Percentiles rank a stretch among this genome's conserved stretches.
Conservation (phyloP, 805 yeast genomes). For the Candida ipomoeae region DNA sequence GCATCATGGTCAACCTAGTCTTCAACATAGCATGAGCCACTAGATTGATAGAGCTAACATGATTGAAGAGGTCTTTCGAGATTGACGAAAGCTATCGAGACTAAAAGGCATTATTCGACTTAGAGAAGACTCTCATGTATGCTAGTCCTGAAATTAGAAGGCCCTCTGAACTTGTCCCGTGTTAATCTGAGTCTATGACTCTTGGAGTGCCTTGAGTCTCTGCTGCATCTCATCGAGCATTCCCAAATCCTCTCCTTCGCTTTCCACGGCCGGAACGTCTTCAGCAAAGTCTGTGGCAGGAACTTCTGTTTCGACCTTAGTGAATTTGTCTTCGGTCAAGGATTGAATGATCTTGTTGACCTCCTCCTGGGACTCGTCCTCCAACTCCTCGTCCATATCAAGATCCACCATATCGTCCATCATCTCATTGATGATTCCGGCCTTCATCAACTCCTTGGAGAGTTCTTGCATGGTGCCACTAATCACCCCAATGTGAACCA, state of each 20-base stretch:
- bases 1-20: background rate
- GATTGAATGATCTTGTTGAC: conserved; percentile 55
- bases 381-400: conserved; percentile 57
- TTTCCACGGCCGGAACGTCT: conserved; percentile 13
- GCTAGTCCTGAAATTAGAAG: background rate
- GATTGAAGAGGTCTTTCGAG: no score
- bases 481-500: conserved; percentile 75
- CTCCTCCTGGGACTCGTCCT: conserved; percentile 60
- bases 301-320: conserved; percentile 31
- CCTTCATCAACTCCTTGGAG: conserved; percentile 79
- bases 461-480: conserved; percentile 80
- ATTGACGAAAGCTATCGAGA: no score
- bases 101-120: no score
- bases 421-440: conserved; percentile 91
- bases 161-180: background rate
- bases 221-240: conserved; percentile 85
- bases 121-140: no score
- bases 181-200: conserved; percentile 8
- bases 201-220: conserved; percentile 76
- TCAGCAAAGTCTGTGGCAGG: conserved; percentile 26
- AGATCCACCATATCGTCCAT: conserved; percentile 82
- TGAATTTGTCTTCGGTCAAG: conserved; percentile 38
- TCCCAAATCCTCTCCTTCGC: conserved; percentile 65
- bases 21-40: background rate
- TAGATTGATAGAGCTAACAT: no score